Base-by-base conservation (phyloP, 2,329 filamentous ascomycete species). In the Alternaria alternata region DNA sequence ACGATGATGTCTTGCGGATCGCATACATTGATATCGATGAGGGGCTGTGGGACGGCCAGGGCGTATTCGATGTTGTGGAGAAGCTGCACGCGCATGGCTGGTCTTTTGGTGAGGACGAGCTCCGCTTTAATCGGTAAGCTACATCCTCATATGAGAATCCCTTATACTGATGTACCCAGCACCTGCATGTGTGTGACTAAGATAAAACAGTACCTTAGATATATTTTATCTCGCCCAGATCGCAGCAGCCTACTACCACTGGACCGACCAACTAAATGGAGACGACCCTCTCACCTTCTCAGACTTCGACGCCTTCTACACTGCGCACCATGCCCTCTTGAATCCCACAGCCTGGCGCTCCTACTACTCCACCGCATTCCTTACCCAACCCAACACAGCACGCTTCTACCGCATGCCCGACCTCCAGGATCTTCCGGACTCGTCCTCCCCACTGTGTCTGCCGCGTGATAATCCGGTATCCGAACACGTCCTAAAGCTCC, bases 121-220 rank as follows among this genome's bases (percentile, higher is more conserved):
- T 53, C 51, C 51, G 51, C 51, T 53, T 53, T 12, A 53, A 53
- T 53, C 51, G 51, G 51, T 53, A 53, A 53, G 51, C 51, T 53
- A 53, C 38, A 53, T 43, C 26, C 51, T 53, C 26, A 53, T 53
- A 53, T 43, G 14, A 53, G 51, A 43, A 53, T 43, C 22, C 22
- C 51, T 24, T 9, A 30, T 30, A 30, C 28, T 1, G 9, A 30
- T 11, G 28, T 30, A 30, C 28, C 28, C 11, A 30, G 28, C 28
- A 30, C 28, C 22, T 22, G 22, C 22, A 22, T 12, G 43, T 46
- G 26, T 46, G 43, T 46, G 43, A 46, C 43, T 46, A 46, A 46
- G 7, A 46, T 18, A 20, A 46, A 46, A 46, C 38, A 53, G 38
- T 53, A 53, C 38, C 38, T 53, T 53, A 6, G 26, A 53, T 53